phyloP scores from a whole-genome alignment of 2,329 filamentous ascomycete genomes.

The Ceratocystis alfenasii region DNA sequence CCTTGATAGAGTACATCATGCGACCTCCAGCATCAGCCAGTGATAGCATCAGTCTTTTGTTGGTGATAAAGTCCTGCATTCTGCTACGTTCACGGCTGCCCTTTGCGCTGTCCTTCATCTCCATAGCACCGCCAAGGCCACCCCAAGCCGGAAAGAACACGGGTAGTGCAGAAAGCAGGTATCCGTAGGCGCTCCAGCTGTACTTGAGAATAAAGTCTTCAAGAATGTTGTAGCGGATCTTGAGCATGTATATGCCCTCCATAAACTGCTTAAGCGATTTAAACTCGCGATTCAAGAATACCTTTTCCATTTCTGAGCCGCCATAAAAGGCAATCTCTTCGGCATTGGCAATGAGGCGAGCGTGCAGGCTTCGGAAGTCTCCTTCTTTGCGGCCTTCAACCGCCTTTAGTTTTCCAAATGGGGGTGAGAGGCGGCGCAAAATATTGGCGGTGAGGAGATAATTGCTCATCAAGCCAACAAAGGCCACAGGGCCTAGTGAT shows the following conservation, averaged over 20 bases:
- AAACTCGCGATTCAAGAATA: constrained; percentile 84
- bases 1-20: constrained; percentile 99
- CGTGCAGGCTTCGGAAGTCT: constrained; percentile 83
- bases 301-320: constrained; percentile 87
- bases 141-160: constrained; percentile 93
- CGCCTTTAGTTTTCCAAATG: constrained; percentile 92
- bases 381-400: constrained; percentile 92
- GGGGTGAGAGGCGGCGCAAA: constrained; percentile 75
- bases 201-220: constrained; percentile 98
- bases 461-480: constrained; percentile 77
- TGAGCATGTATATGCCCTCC: constrained; percentile 95
- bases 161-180: constrained; percentile 81
- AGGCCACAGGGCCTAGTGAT: constrained; percentile 75
- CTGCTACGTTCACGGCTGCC: constrained; percentile 63
- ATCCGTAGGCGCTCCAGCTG: constrained; percentile 96
- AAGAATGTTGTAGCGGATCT: constrained; percentile 96
- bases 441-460: constrained; percentile 92
- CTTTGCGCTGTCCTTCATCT: constrained; percentile 45
- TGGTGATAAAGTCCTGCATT: constrained; percentile 98
- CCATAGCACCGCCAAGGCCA: constrained; percentile 61
- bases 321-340: constrained; percentile 98
- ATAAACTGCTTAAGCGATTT: constrained; percentile 90
- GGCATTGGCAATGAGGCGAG: constrained; percentile 86
- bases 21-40: constrained; percentile 89
- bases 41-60: constrained; percentile 95